Percentiles rank a stretch among this genome's conserved stretches.
These are phyloP conservation scores for Geotrichum cucujoidarum DNA, from an alignment of 1,139 yeast species.

Conservation along the genomic window DNA sequence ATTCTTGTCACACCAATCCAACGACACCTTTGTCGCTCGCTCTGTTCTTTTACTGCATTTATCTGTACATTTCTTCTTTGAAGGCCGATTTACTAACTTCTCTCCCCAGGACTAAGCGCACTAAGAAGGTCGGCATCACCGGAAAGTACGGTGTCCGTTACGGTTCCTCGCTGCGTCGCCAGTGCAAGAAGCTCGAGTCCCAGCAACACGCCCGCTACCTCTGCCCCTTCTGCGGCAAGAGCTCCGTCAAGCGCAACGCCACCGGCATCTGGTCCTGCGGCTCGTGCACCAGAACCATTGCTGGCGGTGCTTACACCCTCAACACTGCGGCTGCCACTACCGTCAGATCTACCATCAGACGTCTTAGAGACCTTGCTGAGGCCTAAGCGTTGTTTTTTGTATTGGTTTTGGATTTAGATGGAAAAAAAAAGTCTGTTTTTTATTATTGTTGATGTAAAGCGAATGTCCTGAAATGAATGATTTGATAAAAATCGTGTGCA, in stretches of 20 bases:
- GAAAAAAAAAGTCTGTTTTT: conserved; percentile 1
- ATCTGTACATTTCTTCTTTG: too few relatives aligned
- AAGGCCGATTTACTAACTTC: too few relatives aligned
- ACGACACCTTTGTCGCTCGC: too few relatives aligned
- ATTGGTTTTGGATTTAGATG: conserved; percentile 15
- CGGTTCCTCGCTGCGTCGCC: conserved; percentile 99
- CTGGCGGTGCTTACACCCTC: conserved; percentile 99
- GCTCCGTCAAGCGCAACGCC: conserved; percentile 95
- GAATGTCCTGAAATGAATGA: neutral
- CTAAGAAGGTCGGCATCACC: conserved; percentile 99
- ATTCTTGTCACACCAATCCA: too few relatives aligned
- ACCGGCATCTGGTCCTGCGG: conserved; percentile 98
- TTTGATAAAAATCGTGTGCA: neutral
- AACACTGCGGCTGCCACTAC: conserved; percentile 99
- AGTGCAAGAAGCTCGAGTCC: conserved; percentile 97
- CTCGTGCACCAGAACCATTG: conserved; percentile 93
- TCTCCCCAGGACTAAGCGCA: conserved; percentile 85
- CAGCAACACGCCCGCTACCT: conserved; percentile 99
- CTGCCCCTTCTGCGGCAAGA: conserved; percentile 99
- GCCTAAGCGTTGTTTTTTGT: conserved; percentile 62
- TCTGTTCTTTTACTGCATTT: too few relatives aligned
- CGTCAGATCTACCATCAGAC: conserved; percentile 99
- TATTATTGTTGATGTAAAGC: neutral
- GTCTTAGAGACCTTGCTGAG: conserved; percentile 99
- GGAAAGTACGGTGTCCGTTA: conserved; percentile 99